These are phyloP conservation scores for Daldinia childiae DNA, from an alignment of 495 filamentous ascomycete species.

Conservation along the genomic window DNA sequence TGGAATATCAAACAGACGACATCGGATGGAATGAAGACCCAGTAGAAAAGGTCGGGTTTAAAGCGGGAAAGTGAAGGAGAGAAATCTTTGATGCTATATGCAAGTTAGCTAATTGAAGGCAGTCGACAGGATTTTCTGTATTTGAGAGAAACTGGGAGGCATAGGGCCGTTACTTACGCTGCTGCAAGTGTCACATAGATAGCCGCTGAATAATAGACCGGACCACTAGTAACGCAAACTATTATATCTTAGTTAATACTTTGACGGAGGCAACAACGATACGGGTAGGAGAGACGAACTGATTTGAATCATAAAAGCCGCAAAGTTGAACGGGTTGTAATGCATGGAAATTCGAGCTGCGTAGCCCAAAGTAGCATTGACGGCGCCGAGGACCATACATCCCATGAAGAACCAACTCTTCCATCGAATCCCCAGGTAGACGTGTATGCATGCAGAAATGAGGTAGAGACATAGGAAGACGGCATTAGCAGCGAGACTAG, in stretches of 20 bases:
- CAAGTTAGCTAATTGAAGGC: background rate
- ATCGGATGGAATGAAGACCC: slow-evolving; percentile 65
- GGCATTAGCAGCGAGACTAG: slow-evolving; percentile 43
- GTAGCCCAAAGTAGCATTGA: slow-evolving; percentile 59
- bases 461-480: slow-evolving; percentile 42
- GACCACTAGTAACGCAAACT: slow-evolving; percentile 65
- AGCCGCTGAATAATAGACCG: slow-evolving; percentile 66
- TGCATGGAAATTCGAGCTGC: slow-evolving; percentile 57
- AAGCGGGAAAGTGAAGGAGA: slow-evolving; percentile 59
- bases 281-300: slow-evolving; percentile 35
- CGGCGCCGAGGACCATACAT: slow-evolving; percentile 50
- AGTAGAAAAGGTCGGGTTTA: slow-evolving; percentile 60
- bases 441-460: slow-evolving; percentile 37
- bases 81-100: slow-evolving; percentile 9
- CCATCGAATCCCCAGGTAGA: slow-evolving; percentile 52
- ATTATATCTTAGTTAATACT: background rate
- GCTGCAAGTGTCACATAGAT: slow-evolving; percentile 66
- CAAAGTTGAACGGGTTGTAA: slow-evolving; percentile 59
- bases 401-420: slow-evolving; percentile 52
- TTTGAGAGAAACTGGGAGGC: background rate
- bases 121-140: background rate
- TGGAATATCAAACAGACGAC: slow-evolving; percentile 61
- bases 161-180: slow-evolving; percentile 39
- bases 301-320: slow-evolving; percentile 62
- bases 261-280: background rate